phyloP scores from a whole-genome alignment of 1,139 yeast species.

The Yamadazyma pseudoaaseri region DNA sequence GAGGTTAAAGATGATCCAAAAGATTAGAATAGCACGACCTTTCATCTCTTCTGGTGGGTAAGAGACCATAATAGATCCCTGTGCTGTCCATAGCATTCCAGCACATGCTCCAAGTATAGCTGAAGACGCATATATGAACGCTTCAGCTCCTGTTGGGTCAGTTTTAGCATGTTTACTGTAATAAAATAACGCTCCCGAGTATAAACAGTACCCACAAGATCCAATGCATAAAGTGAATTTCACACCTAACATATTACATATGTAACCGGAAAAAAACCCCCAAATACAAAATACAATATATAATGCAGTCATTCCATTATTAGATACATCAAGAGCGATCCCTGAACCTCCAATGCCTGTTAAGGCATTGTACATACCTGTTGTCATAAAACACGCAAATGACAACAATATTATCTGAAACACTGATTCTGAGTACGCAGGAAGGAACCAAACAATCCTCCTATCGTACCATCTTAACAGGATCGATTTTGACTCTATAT shows the following conservation, averaged over 20 bases:
- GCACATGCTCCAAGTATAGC: constrained; percentile 63
- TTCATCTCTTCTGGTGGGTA: constrained; percentile 57
- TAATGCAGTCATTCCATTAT: constrained; percentile 54
- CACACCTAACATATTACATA: constrained; percentile 54
- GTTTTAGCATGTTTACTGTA: constrained; percentile 24
- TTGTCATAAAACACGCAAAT: constrained; percentile 51
- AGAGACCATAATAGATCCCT: constrained; percentile 56
- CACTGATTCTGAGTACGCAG: constrained; percentile 44
- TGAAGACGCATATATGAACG: constrained; percentile 47
- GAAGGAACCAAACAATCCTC: constrained; percentile 22
- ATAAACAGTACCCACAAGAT: constrained; percentile 56
- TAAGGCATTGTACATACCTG: constrained; percentile 60
- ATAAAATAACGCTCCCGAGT: constrained; percentile 48
- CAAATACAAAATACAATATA: constrained; percentile 56
- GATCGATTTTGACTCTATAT: background rate
- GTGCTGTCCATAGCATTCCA: constrained; percentile 59
- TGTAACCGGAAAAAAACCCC: constrained; percentile 62
- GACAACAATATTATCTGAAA: constrained; percentile 39
- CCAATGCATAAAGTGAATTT: constrained; percentile 50
- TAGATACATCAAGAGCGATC: constrained; percentile 40
- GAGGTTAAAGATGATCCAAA: constrained; percentile 64
- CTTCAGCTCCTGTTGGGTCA: constrained; percentile 24
- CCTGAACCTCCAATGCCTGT: constrained; percentile 52
- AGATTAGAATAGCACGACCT: constrained; percentile 54
- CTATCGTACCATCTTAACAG: constrained; percentile 40